Conservation (phyloP, 129 eudicot genomes). For the Pulicaria dysenterica region DNA sequence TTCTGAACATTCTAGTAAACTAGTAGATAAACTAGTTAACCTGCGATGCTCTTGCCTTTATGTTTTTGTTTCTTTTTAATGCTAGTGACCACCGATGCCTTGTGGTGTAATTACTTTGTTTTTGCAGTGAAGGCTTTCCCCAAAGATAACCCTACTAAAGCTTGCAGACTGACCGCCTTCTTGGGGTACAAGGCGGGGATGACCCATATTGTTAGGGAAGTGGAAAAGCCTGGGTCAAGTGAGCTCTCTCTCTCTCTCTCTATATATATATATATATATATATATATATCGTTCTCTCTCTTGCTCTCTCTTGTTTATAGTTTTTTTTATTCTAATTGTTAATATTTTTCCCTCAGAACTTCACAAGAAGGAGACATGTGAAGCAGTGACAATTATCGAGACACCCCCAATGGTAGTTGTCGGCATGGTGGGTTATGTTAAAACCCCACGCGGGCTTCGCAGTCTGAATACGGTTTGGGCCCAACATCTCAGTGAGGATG, state of each 20-base stretch:
- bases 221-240: constrained; percentile 77
- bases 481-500: constrained; percentile 65
- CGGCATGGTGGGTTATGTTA: constrained; percentile 65
- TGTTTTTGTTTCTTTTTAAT: no score
- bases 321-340: background rate
- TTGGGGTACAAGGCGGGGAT: constrained; percentile 77
- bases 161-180: constrained; percentile 65
- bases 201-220: constrained; percentile 71
- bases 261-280: no score
- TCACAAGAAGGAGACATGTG: constrained; percentile 70
- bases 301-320: background rate
- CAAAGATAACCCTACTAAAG: constrained; percentile 57
- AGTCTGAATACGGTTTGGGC: constrained; percentile 56
- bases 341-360: constrained; percentile 35
- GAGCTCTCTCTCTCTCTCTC: constrained; percentile 16
- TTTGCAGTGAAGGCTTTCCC: constrained; percentile 72
- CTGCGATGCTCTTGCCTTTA: no score
- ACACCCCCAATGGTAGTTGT: constrained; percentile 63
- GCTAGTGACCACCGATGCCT: background rate
- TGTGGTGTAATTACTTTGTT: background rate
- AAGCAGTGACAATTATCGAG: constrained; percentile 62
- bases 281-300: no score
- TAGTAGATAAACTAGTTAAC: no score
- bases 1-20: no score
- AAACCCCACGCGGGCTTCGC: constrained; percentile 68